These are phyloP conservation scores for Ogataea ganodermae DNA, from an alignment of 805 yeast genomes.

Conservation along the genomic window DNA sequence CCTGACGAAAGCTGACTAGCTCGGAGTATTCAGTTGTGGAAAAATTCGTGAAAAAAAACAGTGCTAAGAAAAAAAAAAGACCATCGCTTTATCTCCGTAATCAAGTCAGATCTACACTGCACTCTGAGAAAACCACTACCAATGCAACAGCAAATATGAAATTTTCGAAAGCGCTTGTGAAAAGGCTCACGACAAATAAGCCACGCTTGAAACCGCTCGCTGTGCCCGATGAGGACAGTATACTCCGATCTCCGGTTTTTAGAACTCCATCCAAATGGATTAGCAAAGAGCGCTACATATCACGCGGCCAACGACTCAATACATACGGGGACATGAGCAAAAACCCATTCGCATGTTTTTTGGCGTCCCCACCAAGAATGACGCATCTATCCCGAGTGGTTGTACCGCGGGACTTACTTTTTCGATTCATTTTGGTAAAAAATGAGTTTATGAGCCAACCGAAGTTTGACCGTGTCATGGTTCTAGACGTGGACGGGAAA, in stretches of 20 bases:
- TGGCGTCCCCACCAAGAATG: slow-evolving; percentile 47
- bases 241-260: slow-evolving; percentile 24
- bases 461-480: slow-evolving; percentile 10
- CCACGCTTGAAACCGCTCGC: background rate
- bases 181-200: slow-evolving; percentile 5
- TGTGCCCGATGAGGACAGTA: background rate
- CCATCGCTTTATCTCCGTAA: no score
- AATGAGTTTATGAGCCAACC: slow-evolving; percentile 12
- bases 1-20: no score
- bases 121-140: no score
- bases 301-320: slow-evolving; percentile 19
- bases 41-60: background rate
- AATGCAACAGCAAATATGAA: slow-evolving; percentile 11
- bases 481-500: slow-evolving; percentile 14
- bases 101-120: no score
- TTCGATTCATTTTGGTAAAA: slow-evolving; percentile 33
- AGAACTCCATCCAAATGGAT: slow-evolving; percentile 30
- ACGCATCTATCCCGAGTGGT: slow-evolving; percentile 39
- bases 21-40: background rate
- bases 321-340: slow-evolving; percentile 27
- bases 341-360: slow-evolving; percentile 41
- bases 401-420: slow-evolving; percentile 42
- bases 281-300: slow-evolving; percentile 12
- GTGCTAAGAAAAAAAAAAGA: background rate
- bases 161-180: slow-evolving; percentile 10